phyloP scores from a whole-genome alignment of 139 green algal species.

The Micractinium conductrix region DNA sequence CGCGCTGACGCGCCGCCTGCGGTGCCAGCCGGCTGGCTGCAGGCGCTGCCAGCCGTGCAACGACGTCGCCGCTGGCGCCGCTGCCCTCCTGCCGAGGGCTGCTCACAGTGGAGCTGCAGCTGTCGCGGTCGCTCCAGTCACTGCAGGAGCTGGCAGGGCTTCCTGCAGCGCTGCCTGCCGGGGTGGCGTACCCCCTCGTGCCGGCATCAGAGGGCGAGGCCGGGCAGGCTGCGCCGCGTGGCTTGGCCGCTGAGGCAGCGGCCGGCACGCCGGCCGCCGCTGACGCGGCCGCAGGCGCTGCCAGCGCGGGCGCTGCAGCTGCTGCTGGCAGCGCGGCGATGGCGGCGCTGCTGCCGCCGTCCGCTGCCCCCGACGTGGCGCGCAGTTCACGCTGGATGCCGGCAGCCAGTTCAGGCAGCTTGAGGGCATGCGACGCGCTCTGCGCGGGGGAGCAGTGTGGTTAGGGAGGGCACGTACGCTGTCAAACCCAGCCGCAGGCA shows the following conservation, averaged over 20 bases:
- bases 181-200: background rate
- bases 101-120: background rate
- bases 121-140: background rate
- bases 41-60: background rate
- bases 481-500: too few relatives aligned
- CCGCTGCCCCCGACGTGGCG: background rate
- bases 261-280: too few relatives aligned
- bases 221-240: background rate
- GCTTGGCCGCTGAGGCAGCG: background rate
- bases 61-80: background rate
- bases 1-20: background rate
- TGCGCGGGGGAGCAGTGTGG: background rate
- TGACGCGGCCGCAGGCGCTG: background rate
- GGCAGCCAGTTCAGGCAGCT: background rate
- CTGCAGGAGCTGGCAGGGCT: background rate
- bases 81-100: background rate
- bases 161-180: background rate
- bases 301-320: background rate
- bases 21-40: background rate
- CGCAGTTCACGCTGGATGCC: too few relatives aligned
- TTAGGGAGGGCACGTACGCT: too few relatives aligned
- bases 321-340: background rate
- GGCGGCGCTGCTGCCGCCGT: too few relatives aligned
- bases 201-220: background rate
- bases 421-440: background rate